A percentile compares a stretch with the other conserved stretches of the same genome.
These are phyloP conservation scores for Fragosphaeria purpurea DNA, from an alignment of 2,329 filamentous ascomycete species.

Conservation along the genomic window DNA sequence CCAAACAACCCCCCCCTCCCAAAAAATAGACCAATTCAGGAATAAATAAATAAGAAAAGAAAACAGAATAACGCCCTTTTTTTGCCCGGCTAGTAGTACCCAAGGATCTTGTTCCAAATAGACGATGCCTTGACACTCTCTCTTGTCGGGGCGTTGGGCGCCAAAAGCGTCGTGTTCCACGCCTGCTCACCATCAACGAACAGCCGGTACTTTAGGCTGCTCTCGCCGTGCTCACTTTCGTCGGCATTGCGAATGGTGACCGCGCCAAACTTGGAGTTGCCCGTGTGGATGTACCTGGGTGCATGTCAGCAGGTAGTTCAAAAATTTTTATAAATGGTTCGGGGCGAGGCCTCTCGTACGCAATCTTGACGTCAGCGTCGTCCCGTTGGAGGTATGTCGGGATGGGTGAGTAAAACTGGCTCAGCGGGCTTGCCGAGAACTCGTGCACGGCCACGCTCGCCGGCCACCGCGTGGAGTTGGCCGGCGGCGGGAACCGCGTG, in stretches of 20 bases:
- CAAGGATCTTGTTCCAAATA: conserved; percentile 34
- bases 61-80: neutral
- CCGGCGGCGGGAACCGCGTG: conserved; percentile 62
- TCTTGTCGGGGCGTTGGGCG: conserved; percentile 21
- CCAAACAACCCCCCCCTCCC: too few species aligned
- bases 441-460: conserved; percentile 65
- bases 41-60: neutral
- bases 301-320: neutral
- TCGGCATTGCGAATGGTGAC: conserved; percentile 50
- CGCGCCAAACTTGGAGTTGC: conserved; percentile 80
- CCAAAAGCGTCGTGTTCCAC: conserved; percentile 56
- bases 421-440: conserved; percentile 83
- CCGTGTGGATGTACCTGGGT: conserved; percentile 63
- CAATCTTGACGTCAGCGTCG: conserved; percentile 70
- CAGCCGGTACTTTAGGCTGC: conserved; percentile 67
- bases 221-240: conserved; percentile 56
- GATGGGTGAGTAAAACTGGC: conserved; percentile 85
- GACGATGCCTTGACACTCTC: conserved; percentile 24
- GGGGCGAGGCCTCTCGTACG: conserved; percentile 43
- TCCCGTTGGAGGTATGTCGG: conserved; percentile 76
- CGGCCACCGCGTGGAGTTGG: conserved; percentile 47
- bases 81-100: neutral
- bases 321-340: too few species aligned
- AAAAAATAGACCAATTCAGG: too few species aligned
- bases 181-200: conserved; percentile 71